phyloP scores from a whole-genome alignment of 1,284 basidiomycete genomes.

The Papiliotrema laurentii region DNA sequence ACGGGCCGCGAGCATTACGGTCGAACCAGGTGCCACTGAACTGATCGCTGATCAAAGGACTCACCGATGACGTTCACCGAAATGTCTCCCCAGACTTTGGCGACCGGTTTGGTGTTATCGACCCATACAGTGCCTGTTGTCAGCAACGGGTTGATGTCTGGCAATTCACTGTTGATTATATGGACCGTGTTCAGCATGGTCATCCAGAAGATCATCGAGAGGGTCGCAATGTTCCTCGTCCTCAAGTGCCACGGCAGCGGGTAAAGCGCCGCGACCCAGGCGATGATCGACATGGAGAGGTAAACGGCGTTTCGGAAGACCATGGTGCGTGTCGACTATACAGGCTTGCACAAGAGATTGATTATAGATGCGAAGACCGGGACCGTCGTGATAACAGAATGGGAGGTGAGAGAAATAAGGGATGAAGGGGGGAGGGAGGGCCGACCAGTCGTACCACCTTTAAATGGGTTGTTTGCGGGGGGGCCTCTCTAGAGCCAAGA shows the following conservation, averaged over 20 bases:
- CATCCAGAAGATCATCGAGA: constrained; percentile 45
- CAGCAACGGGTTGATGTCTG: constrained; percentile 1
- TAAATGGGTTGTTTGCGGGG: too few relatives aligned
- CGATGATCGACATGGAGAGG: constrained; percentile 24
- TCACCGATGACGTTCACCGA: constrained; percentile 19
- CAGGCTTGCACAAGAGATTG: too few relatives aligned
- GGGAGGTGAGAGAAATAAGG: too few relatives aligned
- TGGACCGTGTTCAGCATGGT: constrained; percentile 28
- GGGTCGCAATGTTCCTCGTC: constrained; percentile 34
- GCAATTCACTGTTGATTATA: constrained; percentile 34
- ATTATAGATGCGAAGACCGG: too few relatives aligned
- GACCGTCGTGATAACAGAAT: too few relatives aligned
- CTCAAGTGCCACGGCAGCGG: constrained; percentile 40
- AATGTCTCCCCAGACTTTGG: constrained; percentile 34
- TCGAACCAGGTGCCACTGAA: not conserved
- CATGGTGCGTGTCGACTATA: not conserved
- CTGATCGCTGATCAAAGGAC: constrained; percentile 2
- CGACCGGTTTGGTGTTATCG: constrained; percentile 22
- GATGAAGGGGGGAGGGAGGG: too few relatives aligned
- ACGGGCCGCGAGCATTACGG: too few relatives aligned
- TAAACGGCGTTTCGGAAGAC: constrained; percentile 10
- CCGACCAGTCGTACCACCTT: too few relatives aligned
- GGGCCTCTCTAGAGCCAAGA: too few relatives aligned
- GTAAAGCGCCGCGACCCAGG: constrained; percentile 28
- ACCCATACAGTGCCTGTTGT: constrained; percentile 31